phyloP scores from a whole-genome alignment of 805 yeast genomes.

The Metschnikowia cubensis region DNA sequence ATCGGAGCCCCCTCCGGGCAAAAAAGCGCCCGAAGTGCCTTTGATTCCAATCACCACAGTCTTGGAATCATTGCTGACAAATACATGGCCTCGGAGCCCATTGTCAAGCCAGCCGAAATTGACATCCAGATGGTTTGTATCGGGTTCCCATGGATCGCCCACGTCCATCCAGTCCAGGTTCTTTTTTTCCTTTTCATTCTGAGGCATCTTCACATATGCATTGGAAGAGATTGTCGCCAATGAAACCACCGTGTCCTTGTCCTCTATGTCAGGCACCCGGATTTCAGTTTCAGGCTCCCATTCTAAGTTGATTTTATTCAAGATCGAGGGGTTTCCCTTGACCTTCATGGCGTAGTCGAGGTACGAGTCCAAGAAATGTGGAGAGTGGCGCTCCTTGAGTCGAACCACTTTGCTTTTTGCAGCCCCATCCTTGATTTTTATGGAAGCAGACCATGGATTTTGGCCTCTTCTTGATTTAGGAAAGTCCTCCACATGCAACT shows the following conservation, averaged over 20 bases:
- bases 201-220: constrained; percentile 80
- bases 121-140: constrained; percentile 47
- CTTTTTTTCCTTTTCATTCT: constrained; percentile 41
- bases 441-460: constrained; percentile 38
- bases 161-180: constrained; percentile 86
- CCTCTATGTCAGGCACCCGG: constrained; percentile 69
- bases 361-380: constrained; percentile 64
- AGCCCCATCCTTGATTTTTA: constrained; percentile 25
- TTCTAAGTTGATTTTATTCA: constrained; percentile 45
- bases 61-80: constrained; percentile 53
- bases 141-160: constrained; percentile 48
- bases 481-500: constrained; percentile 30
- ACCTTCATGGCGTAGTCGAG: constrained; percentile 50
- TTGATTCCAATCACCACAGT: constrained; percentile 77
- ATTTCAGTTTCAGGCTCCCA: constrained; percentile 56
- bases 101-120: constrained; percentile 84
- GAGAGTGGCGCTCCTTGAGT: constrained; percentile 40
- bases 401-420: constrained; percentile 22
- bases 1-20: constrained; percentile 44
- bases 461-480: constrained; percentile 26
- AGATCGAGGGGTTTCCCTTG: constrained; percentile 33
- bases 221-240: constrained; percentile 85
- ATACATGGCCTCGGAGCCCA: constrained; percentile 90
- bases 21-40: constrained; percentile 84
- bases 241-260: constrained; percentile 65